A percentile compares a stretch with the other conserved stretches of the same genome.
phyloP scores from a whole-genome alignment of 306 rosid species.

The Lagenaria siceraria region DNA sequence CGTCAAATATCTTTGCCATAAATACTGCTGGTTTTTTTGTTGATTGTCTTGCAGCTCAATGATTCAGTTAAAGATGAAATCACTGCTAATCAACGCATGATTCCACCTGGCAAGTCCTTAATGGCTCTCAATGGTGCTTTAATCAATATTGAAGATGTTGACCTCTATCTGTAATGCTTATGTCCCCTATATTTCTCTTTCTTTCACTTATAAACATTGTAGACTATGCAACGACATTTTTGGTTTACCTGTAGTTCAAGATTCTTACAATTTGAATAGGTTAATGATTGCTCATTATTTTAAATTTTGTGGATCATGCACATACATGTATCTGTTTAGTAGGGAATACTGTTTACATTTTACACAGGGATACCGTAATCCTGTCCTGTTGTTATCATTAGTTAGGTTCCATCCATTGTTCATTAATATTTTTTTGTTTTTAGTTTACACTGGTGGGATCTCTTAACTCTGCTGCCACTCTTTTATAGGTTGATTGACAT shows the following conservation, averaged over 20 bases:
- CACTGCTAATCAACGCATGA: conserved; percentile 85
- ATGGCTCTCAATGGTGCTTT: conserved; percentile 97
- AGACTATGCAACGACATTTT: neutral
- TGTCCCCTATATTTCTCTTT: conserved; percentile 24
- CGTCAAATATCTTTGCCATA: neutral
- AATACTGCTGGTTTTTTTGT: neutral
- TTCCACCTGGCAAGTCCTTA: conserved; percentile 98
- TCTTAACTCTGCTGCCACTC: neutral
- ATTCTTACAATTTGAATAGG: neutral
- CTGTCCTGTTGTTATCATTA: neutral
- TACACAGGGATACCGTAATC: neutral
- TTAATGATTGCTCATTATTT: neutral
- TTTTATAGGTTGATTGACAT: conserved; percentile 67
- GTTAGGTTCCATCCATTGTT: neutral
- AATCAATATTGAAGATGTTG: conserved; percentile 88
- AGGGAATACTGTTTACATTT: neutral
- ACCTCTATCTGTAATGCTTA: conserved; percentile 80
- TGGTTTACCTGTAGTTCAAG: neutral
- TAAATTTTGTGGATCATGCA: neutral
- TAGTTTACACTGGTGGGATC: neutral
- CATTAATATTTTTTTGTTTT: neutral
- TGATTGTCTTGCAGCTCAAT: conserved; percentile 50
- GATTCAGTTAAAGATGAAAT: conserved; percentile 89
- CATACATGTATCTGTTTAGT: neutral
- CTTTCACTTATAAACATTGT: conserved; percentile 11